These are phyloP conservation scores for Inga laurina DNA, from an alignment of 306 rosid genomes.

Conservation along the genomic window DNA sequence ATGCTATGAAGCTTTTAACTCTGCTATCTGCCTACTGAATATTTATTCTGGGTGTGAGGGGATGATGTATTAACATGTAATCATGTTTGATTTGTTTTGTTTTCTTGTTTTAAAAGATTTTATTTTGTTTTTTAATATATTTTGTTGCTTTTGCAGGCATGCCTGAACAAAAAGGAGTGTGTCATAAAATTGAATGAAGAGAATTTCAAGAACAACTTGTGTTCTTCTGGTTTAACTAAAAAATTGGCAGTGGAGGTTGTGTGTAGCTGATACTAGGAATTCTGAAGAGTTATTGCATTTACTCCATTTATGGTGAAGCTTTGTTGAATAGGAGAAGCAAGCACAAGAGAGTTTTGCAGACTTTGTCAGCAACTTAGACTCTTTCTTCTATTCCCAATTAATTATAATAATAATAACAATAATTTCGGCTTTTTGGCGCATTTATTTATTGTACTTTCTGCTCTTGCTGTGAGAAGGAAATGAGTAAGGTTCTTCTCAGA, in stretches of 20 bases:
- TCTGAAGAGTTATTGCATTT: conserved; percentile 20
- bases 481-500: neutral
- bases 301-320: conserved; percentile 23
- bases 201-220: conserved; percentile 52
- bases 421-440: conserved; percentile 22
- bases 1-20: neutral
- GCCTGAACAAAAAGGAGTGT: conserved; percentile 68
- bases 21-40: neutral
- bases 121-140: neutral
- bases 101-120: neutral
- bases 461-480: neutral
- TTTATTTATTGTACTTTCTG: neutral
- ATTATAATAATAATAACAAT: conserved; percentile 16
- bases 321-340: conserved; percentile 30
- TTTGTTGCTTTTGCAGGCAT: conserved; percentile 54
- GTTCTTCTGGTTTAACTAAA: conserved; percentile 46
- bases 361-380: neutral
- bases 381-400: neutral
- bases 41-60: neutral
- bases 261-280: conserved; percentile 51
- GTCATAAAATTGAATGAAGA: conserved; percentile 55
- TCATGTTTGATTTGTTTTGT: neutral
- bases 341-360: conserved; percentile 23
- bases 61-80: neutral
- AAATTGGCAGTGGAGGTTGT: conserved; percentile 84